Conservation (phyloP, 2,329 filamentous ascomycete species). For the Penicillium sp. region DNA sequence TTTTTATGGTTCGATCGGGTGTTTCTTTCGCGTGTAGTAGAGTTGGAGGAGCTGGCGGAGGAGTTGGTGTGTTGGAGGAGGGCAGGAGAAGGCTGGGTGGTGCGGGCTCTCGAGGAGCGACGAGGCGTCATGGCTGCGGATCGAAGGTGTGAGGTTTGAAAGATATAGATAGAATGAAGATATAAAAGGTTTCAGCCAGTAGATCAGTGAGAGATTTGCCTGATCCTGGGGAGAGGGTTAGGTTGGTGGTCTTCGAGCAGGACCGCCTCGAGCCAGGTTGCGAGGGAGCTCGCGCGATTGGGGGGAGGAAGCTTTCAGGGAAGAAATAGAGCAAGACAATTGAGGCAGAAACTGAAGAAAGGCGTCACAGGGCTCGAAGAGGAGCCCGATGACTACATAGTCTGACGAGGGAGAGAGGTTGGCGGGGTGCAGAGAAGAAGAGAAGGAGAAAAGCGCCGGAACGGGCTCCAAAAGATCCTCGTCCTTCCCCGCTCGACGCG, state of each 20-base stretch:
- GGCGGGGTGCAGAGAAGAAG: slow-evolving; percentile 24
- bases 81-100: slow-evolving; percentile 69
- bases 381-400: slow-evolving; percentile 47
- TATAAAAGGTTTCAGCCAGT: slow-evolving; percentile 1
- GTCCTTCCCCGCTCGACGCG: slow-evolving; percentile 37
- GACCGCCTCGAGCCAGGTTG: slow-evolving; percentile 24
- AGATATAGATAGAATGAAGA: slow-evolving; percentile 9
- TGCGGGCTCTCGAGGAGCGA: slow-evolving; percentile 88
- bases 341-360: slow-evolving; percentile 28
- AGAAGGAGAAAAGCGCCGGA: slow-evolving; percentile 35
- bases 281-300: slow-evolving; percentile 32
- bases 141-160: slow-evolving; percentile 7
- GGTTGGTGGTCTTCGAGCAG: slow-evolving; percentile 9
- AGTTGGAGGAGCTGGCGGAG: slow-evolving; percentile 69
- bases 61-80: slow-evolving; percentile 75
- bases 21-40: slow-evolving; percentile 76
- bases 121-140: slow-evolving; percentile 67
- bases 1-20: slow-evolving; percentile 74
- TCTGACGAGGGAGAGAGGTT: slow-evolving; percentile 41
- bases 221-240: background rate
- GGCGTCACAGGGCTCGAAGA: slow-evolving; percentile 35
- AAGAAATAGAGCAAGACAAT: slow-evolving; percentile 31
- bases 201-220: slow-evolving; percentile 7
- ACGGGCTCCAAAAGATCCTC: slow-evolving; percentile 36
- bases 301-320: slow-evolving; percentile 24